Evolutionary conservation across 163 green algal genomes (phyloP), one percentile per base, ranked within the genome.

Genomic region (Chloromonas sp.): DNA sequence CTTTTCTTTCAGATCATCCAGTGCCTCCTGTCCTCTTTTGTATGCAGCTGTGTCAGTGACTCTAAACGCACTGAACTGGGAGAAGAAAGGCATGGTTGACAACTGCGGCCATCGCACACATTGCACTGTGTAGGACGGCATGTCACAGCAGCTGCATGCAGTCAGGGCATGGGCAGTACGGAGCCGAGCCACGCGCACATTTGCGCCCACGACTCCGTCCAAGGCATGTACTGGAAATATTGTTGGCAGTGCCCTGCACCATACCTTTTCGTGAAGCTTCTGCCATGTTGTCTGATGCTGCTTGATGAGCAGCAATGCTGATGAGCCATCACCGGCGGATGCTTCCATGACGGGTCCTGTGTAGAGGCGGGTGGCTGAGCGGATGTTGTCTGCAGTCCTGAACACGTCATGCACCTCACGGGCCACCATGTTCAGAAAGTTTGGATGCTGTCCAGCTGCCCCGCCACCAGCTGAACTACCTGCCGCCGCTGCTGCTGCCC

Each of bases 1-100:
- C 71, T 93, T 93, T 83, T 98, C 94, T 8, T 93, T 89, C 14
- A 98, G 74, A 85, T 94, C 91, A 62, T 96, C 95, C 71, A 79
- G 13, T 14, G 58, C 13, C 71, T 79, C 5, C 71, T 79, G 71
- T 2, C 71, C 71, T 2, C 13, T 36, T 14, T 88, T 86, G 78
- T 76, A 89, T 1, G 89, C 83, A 13, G 66, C 14, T 1, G 83
- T 86, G 62, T 86, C 87, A 0, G 84, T 81, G 59, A 87, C 85
- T 58, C 78, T 36, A 8, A 91, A 62, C 2, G 79, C 61, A 1
- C 82, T 57, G 61, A 91, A 60, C 83, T 86, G 81, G 2, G 60
- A n/a, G 58, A 90, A 86, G 0, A 88, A 74, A 0, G 85, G 87
- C 79, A 82, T 87, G 84, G n/a, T 82, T 36, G 0, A 81, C 36